Base-by-base conservation (phyloP, 208 protist genomes). In the Leishmania turanica region DNA sequence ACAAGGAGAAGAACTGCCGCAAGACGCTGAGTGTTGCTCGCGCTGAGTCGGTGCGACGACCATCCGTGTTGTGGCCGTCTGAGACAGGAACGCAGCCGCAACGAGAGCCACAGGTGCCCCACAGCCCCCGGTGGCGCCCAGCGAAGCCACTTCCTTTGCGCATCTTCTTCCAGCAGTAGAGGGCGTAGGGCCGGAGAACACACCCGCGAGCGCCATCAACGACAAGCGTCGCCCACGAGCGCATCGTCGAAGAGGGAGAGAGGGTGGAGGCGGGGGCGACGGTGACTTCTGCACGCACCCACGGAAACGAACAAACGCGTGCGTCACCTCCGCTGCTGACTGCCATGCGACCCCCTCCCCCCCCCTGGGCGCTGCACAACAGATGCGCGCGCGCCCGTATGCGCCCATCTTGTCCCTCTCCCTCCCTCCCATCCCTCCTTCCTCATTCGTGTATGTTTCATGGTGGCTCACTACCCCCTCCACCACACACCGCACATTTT, bases 1-100 rank as follows among this genome's bases (percentile, higher is more conserved):
- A 89, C 56, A 60, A 75, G 6, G 90, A 93, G 78, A 68, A 73
- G 78, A 83, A 87, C 56, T 45, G 70, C 40, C 80, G 86, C 42
- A 71, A 80, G 42, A 54, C 21, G 40, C 34, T 86, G 31, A 75
- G 73, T 17, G 54, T 6, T 8, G 34, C 37, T 9, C n/a, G 11
- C 56, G 37, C 24, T n/a, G 24, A 42, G 8, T 47, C 42, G 24
- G 9, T 53, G 42, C 68, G 49, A 3, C 7, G 11, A 19, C 8
- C 9, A 51, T 6, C 27, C 42, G 40, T 42, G 4, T 31, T 8
- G 1, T 72, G 42, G 68, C 24, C 5, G 2, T 34, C 68, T 53
- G 42, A 72, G 24, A 53, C 21, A 51, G 40, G 40, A 37, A 6
- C 45, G 21, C 17, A 49, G 24, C 62, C 6, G 49, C 64, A 34